Base-by-base conservation (phyloP, 352 stramenopile species). In the Phytophthora agathidicida region DNA sequence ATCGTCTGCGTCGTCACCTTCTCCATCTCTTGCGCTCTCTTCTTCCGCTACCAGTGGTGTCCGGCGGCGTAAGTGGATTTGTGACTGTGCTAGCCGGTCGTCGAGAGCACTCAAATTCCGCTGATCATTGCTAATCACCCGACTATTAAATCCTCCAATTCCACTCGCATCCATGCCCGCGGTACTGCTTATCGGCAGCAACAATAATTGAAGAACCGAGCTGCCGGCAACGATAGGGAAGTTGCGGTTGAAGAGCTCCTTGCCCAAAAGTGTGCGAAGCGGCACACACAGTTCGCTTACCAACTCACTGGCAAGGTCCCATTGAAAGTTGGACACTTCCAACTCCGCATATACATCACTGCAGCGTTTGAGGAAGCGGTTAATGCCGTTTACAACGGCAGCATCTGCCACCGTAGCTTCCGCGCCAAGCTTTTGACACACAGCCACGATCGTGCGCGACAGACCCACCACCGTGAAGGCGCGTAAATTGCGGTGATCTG, bases 291-390 rank as follows among this genome's bases (percentile, higher is more conserved):
- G 65, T 47, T 91, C 83, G 7, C 70, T 75, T 16, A 93, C 77
- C 17, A 90, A 67, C 41, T 93, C 83, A 41, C 79, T 91, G 3
- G 83, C 83, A 19, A 93, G 64, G 27, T 77, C 65, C 83, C 83
- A 93, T 44, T 93, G 83, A 61, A 89, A 91, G 48, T 93, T 86
- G 2, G 79, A 87, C 5, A 89, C 77, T 59, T 93, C 80, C 17
- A 93, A 58, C 51, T 89, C 77, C 2, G 80, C 74, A 50, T 93
- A 93, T 8, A 90, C 80, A 10, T 76, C 67, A 36, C 76, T 83
- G 61, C 83, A 93, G 9, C 77, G 75, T 17, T 77, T 73, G 7
- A 93, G 58, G 43, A 93, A 93, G 13, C 53, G 56, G 52, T 90
- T 87, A 36, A 91, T 63, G 10, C 57, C 73, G 19, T 56, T 73